These are phyloP conservation scores for Diaporthe citriasiana DNA, from an alignment of 2,329 filamentous ascomycete species.

Conservation along the genomic window DNA sequence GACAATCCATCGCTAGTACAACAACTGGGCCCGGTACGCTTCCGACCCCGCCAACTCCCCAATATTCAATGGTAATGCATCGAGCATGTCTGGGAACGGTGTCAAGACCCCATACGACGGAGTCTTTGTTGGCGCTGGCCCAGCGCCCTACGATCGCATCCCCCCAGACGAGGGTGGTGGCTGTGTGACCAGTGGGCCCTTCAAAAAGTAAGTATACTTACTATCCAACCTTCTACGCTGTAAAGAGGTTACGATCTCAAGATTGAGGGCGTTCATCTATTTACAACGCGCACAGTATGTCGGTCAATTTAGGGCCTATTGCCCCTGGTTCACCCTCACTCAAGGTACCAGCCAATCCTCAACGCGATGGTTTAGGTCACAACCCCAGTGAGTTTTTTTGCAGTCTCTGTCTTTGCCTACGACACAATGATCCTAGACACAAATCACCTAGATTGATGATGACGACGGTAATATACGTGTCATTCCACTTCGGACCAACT, in stretches of 20 bases:
- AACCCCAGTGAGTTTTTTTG: slow-evolving; percentile 10
- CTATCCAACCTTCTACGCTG: not conserved
- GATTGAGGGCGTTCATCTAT: not conserved
- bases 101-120: slow-evolving; percentile 2
- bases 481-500: no score
- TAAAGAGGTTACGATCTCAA: not conserved
- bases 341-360: slow-evolving; percentile 17
- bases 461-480: no score
- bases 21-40: slow-evolving; percentile 31
- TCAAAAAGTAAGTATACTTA: slow-evolving; percentile 13
- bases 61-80: slow-evolving; percentile 33
- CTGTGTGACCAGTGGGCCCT: slow-evolving; percentile 32
- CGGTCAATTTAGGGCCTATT: slow-evolving; percentile 21
- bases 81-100: slow-evolving; percentile 33
- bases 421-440: no score
- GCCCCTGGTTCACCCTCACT: slow-evolving; percentile 2
- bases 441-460: no score
- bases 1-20: not conserved
- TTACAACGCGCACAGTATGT: slow-evolving; percentile 4
- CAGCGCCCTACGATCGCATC: not conserved
- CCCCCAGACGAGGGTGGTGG: slow-evolving; percentile 34
- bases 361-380: slow-evolving; percentile 9
- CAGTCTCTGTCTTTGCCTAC: not conserved
- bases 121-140: not conserved
- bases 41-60: slow-evolving; percentile 19